A percentile compares a stretch with the other conserved stretches of the same genome.
Evolutionary conservation across 495 filamentous ascomycete species (phyloP).

Genomic region (Mytilinidion resinicola): DNA sequence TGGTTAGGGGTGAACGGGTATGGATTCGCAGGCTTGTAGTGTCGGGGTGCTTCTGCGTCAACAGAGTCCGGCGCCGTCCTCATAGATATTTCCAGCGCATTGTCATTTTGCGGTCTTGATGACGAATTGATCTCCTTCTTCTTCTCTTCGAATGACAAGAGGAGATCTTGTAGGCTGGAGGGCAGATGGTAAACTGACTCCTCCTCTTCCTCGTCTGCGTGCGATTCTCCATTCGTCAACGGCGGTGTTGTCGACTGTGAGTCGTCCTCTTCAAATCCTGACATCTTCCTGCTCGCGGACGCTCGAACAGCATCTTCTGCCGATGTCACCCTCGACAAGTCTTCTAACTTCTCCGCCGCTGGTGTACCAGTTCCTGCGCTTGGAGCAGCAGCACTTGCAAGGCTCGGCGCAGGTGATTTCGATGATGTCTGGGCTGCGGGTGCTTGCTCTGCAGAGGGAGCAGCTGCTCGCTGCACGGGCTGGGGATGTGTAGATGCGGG

Average conservation of each 20-base stretch:
- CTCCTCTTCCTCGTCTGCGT: conserved; percentile 46
- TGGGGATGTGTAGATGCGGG: conserved; percentile 46
- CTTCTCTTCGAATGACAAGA: conserved; percentile 82
- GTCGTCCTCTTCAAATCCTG: conserved; percentile 23
- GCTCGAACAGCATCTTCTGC: conserved; percentile 15
- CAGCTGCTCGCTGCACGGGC: conserved; percentile 43
- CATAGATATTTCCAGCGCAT: conserved; percentile 66
- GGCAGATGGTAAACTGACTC: conserved; percentile 96
- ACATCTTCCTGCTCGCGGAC: conserved; percentile 12
- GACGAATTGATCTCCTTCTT: conserved; percentile 43
- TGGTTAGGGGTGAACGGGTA: conserved; percentile 68
- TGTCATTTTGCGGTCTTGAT: conserved; percentile 38
- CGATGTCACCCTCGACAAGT: conserved; percentile 29
- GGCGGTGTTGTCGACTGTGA: conserved; percentile 28
- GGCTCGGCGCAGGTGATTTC: conserved; percentile 48
- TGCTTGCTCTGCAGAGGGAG: conserved; percentile 40
- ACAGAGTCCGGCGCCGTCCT: conserved; percentile 61
- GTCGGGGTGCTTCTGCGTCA: conserved; percentile 74
- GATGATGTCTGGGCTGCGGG: conserved; percentile 34
- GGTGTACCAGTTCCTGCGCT: conserved; percentile 36
- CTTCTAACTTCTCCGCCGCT: conserved; percentile 43
- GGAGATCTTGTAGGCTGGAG: conserved; percentile 76
- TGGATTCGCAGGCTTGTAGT: conserved; percentile 74
- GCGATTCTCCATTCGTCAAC: conserved; percentile 51
- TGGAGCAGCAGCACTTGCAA: conserved; percentile 33